A percentile compares a stretch with the other conserved stretches of the same genome.
These are phyloP conservation scores for Chlamydomonas sphaeroides DNA, from an alignment of 139 green algal genomes.

Conservation along the genomic window DNA sequence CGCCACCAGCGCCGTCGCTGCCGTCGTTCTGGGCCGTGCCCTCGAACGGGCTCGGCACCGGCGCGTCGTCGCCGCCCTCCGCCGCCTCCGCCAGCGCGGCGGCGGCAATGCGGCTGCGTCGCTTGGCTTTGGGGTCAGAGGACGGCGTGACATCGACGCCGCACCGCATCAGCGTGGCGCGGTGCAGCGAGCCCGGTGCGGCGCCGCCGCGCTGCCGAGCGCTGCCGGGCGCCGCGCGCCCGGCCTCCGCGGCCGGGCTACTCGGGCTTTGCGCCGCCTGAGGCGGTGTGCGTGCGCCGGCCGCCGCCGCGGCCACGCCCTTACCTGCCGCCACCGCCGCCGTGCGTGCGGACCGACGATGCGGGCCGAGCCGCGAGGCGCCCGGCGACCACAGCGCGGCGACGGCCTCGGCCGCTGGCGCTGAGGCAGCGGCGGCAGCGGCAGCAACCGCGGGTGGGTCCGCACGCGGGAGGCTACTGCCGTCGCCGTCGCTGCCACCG, in stretches of 20 bases:
- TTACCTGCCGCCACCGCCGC: no score
- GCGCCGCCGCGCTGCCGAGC: no score
- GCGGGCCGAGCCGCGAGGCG: no score
- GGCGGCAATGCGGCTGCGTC: constrained; percentile 23
- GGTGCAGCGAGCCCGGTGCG: background rate
- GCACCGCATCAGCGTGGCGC: background rate
- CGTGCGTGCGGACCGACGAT: no score
- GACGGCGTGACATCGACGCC: constrained; percentile 11
- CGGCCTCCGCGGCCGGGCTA: no score
- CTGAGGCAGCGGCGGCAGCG: background rate
- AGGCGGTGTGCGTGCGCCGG: no score
- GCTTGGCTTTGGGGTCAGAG: constrained; percentile 30
- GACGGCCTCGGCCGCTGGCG: background rate
- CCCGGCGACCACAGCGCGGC: no score
- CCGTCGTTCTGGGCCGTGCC: constrained; percentile 23
- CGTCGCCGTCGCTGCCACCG: no score
- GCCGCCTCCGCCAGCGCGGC: background rate
- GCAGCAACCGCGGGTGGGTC: background rate
- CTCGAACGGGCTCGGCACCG: constrained; percentile 5
- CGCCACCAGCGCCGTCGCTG: no score
- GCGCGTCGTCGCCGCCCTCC: background rate
- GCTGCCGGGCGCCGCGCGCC: no score
- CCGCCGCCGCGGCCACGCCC: no score
- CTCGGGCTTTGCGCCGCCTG: no score
- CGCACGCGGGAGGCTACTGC: background rate